Percentiles rank a stretch among this genome's conserved stretches.
Conservation (phyloP, 108 stramenopile genomes). For the Stephanodiscus triporus region DNA sequence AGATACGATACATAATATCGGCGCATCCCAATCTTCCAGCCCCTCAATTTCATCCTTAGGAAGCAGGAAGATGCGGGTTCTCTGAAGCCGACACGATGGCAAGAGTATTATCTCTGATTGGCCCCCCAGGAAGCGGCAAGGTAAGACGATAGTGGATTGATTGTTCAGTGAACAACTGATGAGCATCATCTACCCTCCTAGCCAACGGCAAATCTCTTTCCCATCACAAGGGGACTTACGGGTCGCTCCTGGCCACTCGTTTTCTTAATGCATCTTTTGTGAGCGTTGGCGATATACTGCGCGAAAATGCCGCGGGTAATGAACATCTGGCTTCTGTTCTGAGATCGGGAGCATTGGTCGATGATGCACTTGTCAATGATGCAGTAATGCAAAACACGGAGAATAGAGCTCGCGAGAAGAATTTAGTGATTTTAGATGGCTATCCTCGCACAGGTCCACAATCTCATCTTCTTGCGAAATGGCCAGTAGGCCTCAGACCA, state of each 20-base stretch:
- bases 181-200: neutral
- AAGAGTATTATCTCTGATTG: constrained; percentile 22
- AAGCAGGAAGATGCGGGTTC: no score
- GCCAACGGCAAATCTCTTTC: neutral
- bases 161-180: neutral
- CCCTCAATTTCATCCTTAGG: no score
- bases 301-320: constrained; percentile 38
- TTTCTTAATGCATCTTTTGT: constrained; percentile 46
- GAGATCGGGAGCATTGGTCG: constrained; percentile 62
- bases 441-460: constrained; percentile 77
- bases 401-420: constrained; percentile 13
- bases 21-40: no score
- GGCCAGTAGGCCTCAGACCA: constrained; percentile 50
- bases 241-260: constrained; percentile 35
- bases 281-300: constrained; percentile 67
- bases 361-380: constrained; percentile 60
- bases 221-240: constrained; percentile 25
- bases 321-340: constrained; percentile 21
- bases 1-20: no score
- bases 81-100: neutral
- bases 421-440: constrained; percentile 67
- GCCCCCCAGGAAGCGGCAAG: constrained; percentile 16
- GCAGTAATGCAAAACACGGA: constrained; percentile 50
- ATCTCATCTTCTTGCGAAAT: constrained; percentile 55
- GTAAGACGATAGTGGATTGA: neutral